A percentile compares a stretch with the other conserved stretches of the same genome.
Conservation (phyloP, 2,329 filamentous ascomycete genomes). For the Furcasterigmium furcatum region DNA sequence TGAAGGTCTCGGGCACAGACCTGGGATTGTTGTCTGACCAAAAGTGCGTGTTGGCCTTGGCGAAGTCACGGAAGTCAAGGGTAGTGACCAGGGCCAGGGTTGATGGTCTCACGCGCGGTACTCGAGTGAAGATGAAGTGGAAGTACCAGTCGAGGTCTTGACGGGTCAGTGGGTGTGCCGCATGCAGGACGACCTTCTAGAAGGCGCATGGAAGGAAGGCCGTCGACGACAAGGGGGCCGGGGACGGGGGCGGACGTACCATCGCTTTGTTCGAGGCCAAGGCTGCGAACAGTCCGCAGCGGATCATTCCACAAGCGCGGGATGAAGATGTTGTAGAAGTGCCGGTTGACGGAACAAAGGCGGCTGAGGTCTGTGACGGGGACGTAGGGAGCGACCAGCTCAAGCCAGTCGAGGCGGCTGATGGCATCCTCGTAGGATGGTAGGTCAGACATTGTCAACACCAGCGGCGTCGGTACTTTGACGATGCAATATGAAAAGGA, state of each 20-base stretch:
- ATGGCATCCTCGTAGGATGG: slow-evolving; percentile 54
- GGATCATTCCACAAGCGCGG: slow-evolving; percentile 52
- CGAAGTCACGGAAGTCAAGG: slow-evolving; percentile 45
- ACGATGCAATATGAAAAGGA: too few species aligned
- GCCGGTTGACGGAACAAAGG: slow-evolving; percentile 45
- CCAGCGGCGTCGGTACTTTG: too few species aligned
- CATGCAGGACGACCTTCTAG: too few species aligned
- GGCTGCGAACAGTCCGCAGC: slow-evolving; percentile 30
- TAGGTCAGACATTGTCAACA: slow-evolving; percentile 14
- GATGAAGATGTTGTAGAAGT: slow-evolving; percentile 46
- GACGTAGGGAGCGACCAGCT: slow-evolving; percentile 42
- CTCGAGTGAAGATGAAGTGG: slow-evolving; percentile 38
- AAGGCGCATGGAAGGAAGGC: background rate
- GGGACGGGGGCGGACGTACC: slow-evolving; percentile 23
- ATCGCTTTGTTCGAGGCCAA: slow-evolving; percentile 39
- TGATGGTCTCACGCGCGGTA: slow-evolving; percentile 24
- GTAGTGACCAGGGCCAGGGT: slow-evolving; percentile 42
- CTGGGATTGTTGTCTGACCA: slow-evolving; percentile 32
- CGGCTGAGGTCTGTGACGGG: slow-evolving; percentile 33
- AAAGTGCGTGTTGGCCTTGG: slow-evolving; percentile 34
- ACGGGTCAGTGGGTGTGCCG: too few species aligned
- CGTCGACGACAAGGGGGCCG: background rate
- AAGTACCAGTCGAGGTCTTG: slow-evolving; percentile 49
- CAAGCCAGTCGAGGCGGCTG: slow-evolving; percentile 43
- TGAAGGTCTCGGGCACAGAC: slow-evolving; percentile 36